These are phyloP conservation scores for Mycosarcoma maydis DNA, from an alignment of 1,284 basidiomycete species.

Conservation along the genomic window DNA sequence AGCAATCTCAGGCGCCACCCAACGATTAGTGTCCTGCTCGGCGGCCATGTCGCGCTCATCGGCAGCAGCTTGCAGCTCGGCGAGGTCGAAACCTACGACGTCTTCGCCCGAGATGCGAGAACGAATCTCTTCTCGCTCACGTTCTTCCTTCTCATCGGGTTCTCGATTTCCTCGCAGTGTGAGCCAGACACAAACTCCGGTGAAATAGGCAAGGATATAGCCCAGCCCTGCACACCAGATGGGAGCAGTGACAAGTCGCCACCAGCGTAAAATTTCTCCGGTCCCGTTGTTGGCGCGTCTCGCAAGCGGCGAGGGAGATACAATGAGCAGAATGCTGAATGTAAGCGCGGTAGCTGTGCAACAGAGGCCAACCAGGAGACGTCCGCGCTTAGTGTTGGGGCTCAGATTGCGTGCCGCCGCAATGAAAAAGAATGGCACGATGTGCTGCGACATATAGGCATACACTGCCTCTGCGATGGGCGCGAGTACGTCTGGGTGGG, in stretches of 20 bases:
- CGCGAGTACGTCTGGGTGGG: constrained; percentile 49
- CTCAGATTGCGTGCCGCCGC: constrained; percentile 48
- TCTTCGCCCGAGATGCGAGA: constrained; percentile 47
- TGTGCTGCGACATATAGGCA: constrained; percentile 47
- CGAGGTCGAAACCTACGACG: constrained; percentile 28
- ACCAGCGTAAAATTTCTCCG: constrained; percentile 43
- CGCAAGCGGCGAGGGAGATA: constrained; percentile 45
- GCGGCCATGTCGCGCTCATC: constrained; percentile 24
- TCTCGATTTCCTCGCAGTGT: constrained; percentile 55
- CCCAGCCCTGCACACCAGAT: constrained; percentile 56
- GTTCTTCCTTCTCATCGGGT: constrained; percentile 46
- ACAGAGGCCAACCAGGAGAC: constrained; percentile 42
- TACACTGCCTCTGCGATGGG: constrained; percentile 45
- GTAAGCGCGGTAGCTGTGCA: constrained; percentile 38
- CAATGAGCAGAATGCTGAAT: constrained; percentile 44
- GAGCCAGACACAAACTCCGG: constrained; percentile 58
- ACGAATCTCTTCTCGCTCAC: constrained; percentile 41
- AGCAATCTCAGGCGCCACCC: constrained; percentile 54
- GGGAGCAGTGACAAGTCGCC: constrained; percentile 43
- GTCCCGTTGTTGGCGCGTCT: constrained; percentile 17
- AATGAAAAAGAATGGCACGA: constrained; percentile 53
- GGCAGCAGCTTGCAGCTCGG: constrained; percentile 36
- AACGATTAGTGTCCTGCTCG: constrained; percentile 29
- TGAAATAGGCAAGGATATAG: constrained; percentile 53
- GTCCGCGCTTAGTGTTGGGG: constrained; percentile 45